Evolutionary conservation across 2,329 filamentous ascomycete genomes (phyloP).

Genomic region (Didymella arachidicola): DNA sequence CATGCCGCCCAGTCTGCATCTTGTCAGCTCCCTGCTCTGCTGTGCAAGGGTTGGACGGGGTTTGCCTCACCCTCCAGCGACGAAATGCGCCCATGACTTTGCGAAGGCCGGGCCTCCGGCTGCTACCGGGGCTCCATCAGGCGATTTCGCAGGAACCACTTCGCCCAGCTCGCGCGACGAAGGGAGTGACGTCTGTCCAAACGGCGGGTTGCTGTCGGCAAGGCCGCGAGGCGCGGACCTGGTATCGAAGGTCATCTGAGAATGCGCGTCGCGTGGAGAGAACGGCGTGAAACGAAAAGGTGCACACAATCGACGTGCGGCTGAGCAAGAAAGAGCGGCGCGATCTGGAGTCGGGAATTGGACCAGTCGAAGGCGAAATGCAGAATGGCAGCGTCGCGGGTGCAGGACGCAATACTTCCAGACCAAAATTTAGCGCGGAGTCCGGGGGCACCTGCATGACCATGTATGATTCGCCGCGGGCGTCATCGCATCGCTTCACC

Average conservation of each 20-base stretch:
- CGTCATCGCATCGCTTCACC: constrained; percentile 2
- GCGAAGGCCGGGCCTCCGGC: constrained; percentile 54
- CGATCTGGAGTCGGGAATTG: background rate
- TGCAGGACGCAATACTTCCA: constrained; percentile 7
- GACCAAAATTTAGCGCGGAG: constrained; percentile 8
- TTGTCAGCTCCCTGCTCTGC: constrained; percentile 39
- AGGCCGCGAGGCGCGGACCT: constrained; percentile 41
- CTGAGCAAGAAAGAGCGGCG: background rate
- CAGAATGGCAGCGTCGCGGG: constrained; percentile 2
- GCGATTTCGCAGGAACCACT: constrained; percentile 57
- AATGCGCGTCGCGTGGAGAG: constrained; percentile 20
- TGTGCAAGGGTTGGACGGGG: background rate
- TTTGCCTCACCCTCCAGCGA: constrained; percentile 78
- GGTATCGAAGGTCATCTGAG: constrained; percentile 48
- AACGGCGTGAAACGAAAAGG: constrained; percentile 4
- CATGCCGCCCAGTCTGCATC: constrained; percentile 82
- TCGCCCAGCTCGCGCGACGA: constrained; percentile 71
- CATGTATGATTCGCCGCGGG: constrained; percentile 9
- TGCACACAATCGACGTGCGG: background rate
- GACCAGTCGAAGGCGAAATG: background rate
- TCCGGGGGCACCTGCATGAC: constrained; percentile 6
- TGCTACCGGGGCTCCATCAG: constrained; percentile 51
- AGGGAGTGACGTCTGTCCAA: constrained; percentile 41
- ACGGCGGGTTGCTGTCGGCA: constrained; percentile 35
- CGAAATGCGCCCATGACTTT: constrained; percentile 90